Conservation (phyloP, 2,329 filamentous ascomycete genomes). For the Fusarium udum region DNA sequence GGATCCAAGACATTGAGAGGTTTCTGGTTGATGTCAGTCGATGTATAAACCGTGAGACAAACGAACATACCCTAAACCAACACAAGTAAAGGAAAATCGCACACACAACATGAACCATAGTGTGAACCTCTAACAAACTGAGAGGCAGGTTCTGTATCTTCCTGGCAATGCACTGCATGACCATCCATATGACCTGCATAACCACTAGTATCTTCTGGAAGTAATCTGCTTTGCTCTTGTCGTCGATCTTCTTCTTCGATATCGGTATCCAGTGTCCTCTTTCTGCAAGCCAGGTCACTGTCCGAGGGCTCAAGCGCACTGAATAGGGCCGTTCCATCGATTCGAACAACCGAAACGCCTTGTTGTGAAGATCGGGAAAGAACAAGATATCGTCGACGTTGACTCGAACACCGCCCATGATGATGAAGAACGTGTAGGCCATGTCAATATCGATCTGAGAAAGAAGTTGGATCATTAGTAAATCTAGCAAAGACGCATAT, state of each 20-base stretch:
- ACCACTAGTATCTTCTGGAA: conserved; percentile 50
- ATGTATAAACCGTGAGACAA: fast-evolving
- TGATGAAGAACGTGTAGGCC: conserved; percentile 43
- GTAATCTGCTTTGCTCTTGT: conserved; percentile 51
- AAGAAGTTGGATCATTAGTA: background rate
- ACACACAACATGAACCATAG: conserved; percentile 34
- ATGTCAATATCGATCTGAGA: conserved; percentile 17
- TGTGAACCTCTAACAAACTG: conserved; percentile 49
- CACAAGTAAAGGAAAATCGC: conserved; percentile 32
- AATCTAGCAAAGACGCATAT: background rate
- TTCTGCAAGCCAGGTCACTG: conserved; percentile 5
- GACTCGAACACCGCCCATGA: conserved; percentile 44
- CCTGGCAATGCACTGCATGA: conserved; percentile 48
- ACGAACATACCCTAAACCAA: conserved; percentile 23
- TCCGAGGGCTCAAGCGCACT: background rate
- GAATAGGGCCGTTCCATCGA: conserved; percentile 3
- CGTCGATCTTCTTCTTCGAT: conserved; percentile 39
- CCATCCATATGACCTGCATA: conserved; percentile 53
- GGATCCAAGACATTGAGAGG: conserved; percentile 18
- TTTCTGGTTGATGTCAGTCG: conserved; percentile 13
- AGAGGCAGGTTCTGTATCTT: conserved; percentile 47
- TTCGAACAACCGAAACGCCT: background rate
- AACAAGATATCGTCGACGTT: conserved; percentile 9
- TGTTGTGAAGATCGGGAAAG: conserved; percentile 1
- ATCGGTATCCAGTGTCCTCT: conserved; percentile 12